phyloP scores from a whole-genome alignment of 1,139 yeast genomes.

The Yamadazyma sp. region DNA sequence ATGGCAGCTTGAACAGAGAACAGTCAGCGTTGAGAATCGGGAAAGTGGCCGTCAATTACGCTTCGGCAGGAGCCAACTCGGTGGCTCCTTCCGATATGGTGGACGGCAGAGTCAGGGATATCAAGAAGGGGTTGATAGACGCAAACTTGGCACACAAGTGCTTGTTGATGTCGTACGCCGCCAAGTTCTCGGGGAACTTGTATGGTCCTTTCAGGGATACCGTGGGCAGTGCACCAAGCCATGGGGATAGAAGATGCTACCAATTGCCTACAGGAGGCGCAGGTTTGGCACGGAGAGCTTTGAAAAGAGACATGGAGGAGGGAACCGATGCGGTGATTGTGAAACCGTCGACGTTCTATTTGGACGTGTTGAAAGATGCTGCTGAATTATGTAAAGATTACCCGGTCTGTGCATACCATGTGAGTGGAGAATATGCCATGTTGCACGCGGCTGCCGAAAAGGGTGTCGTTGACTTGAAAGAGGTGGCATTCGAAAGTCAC shows the following conservation, averaged over 20 bases:
- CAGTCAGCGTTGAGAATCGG: slow-evolving; percentile 80
- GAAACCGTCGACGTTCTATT: slow-evolving; percentile 95
- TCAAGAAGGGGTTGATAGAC: slow-evolving; percentile 78
- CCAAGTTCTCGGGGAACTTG: slow-evolving; percentile 86
- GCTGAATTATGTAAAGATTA: slow-evolving; percentile 76
- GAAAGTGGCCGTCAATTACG: slow-evolving; percentile 93
- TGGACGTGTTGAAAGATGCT: slow-evolving; percentile 89
- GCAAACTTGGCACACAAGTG: slow-evolving; percentile 87
- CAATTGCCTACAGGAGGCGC: slow-evolving; percentile 93
- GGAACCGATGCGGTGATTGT: slow-evolving; percentile 96
- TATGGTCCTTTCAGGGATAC: slow-evolving; percentile 99
- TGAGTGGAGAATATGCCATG: slow-evolving; percentile 98
- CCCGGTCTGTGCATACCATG: slow-evolving; percentile 95
- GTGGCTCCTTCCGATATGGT: slow-evolving; percentile 99
- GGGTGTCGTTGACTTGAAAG: slow-evolving; percentile 84
- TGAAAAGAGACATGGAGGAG: slow-evolving; percentile 79
- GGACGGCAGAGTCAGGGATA: slow-evolving; percentile 90
- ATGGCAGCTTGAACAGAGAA: slow-evolving; percentile 80
- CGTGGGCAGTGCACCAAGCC: slow-evolving; percentile 86
- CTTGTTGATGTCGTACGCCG: slow-evolving; percentile 90
- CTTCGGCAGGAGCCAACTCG: slow-evolving; percentile 91
- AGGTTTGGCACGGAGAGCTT: slow-evolving; percentile 92
- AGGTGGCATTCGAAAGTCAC: slow-evolving; percentile 90
- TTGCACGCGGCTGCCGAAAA: slow-evolving; percentile 97
- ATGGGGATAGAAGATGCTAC: slow-evolving; percentile 90